Evolutionary conservation across 139 green algal species (phyloP), one percentile per base, ranked within the genome.

Genomic region (Picochlorum sp.): DNA sequence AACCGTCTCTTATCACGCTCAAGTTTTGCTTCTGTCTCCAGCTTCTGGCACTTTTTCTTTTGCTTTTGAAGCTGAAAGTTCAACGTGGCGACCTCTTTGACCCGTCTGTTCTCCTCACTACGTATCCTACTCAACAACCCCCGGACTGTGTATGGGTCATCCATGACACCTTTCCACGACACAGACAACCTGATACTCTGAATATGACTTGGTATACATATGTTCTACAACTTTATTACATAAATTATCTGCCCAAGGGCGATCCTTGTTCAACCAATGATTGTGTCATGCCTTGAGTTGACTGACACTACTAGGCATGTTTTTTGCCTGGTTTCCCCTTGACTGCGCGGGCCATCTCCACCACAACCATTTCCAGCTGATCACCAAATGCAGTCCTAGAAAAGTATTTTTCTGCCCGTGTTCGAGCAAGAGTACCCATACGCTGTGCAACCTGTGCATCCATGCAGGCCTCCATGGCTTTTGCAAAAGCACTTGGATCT

Each of bases 311-410:
- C 34, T 41, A 41, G 34, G 34, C 34, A 41, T 41, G 0, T 11
- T 41, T 41, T 11, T 41, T 41, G 34, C 34, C 34, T 13, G 34
- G 34, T 41, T 41, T 41, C 34, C 34, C 34, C 34, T 41, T 41
- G 34, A 41, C 34, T 41, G 1, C 34, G 34, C 34, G 7, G 7
- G 34, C 52, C 52, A 72, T 38, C 16, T 62, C 26, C 58, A 62
- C 4, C 52, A 89, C 59, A 13, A 69, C 21, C 11, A 4, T 20
- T 7, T 88, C 64, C 49, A 94, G 68, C 64, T 58, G 23, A 10
- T 78, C 41, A 13, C 86, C 86, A 80, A 94, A 94, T 5, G 79
- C 77, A 0, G 55, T 34, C 4, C 87, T 69, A 1, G 87, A 92
- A 61, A 94, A 95, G 18, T 57, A 65, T 6, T 47, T 50, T 57